Base-by-base conservation (phyloP, 2,329 filamentous ascomycete species). In the Fusarium illudens region DNA sequence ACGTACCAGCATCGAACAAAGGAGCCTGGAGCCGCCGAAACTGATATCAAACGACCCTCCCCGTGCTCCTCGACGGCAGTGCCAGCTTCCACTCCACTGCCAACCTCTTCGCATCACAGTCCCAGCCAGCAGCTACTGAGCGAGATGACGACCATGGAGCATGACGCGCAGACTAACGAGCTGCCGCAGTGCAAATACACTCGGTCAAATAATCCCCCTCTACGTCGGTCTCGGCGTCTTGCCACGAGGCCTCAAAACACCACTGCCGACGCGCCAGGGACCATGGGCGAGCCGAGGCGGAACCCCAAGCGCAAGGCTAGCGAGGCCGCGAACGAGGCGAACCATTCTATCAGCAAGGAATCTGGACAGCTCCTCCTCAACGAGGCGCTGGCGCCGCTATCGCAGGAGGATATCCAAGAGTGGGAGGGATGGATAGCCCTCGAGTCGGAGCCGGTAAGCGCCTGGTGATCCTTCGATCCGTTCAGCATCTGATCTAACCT, bases 371-470 rank as follows among this genome's bases (percentile, higher is more conserved):
- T 85, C 3, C 78, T 85, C 3, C 78, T 86, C 27, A 77, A 81
- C 9, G 79, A 83, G 39, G 77, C 83, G 1, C 76, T 88, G 58
- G 79, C 79, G 34, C 83, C 83, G 11, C 81, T 87, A 59, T 80
- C 79, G 4, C 73, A 78, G 6, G 78, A 84, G 29, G 88, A 92
- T 70, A 83, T 85, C 22, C 78, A 84, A 25, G 83, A 84, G 29
- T 94, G 90, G 88, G 83, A 87, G 51, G 90, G 91, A 22, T 95
- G 91, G 89, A 86, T 90, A 60, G 94, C 97, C 75, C 85, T 98
- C 51, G 94, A 97, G 79, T 97, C 93, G 7, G 94, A 97, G 65
- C 94, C 94, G 8, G 93, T 93, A 79, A 79, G 87, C 75, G 20
- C 9, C n/a, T 32, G 15, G 3, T 30, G 15, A n/a, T n/a, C 8